A percentile compares a stretch with the other conserved stretches of the same genome.
Conservation (phyloP, 2,329 filamentous ascomycete species). For the Chaetothyriales sp. region DNA sequence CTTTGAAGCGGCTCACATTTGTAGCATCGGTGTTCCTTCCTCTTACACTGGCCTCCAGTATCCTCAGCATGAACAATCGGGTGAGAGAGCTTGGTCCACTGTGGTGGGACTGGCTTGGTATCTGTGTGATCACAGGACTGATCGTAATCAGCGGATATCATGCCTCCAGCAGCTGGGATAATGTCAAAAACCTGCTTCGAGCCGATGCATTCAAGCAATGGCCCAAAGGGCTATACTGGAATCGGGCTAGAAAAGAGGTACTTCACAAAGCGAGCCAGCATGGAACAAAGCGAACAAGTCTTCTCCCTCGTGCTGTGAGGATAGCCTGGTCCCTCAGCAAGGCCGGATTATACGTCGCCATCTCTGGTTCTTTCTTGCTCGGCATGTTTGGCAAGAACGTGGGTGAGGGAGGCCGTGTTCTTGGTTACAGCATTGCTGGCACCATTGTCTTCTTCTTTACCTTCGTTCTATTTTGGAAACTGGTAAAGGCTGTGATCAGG, state of each 20-base stretch:
- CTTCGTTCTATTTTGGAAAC: not conserved
- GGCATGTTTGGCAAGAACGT: not conserved
- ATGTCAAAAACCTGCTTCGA: not conserved
- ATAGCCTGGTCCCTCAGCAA: not conserved
- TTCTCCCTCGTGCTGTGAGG: not conserved
- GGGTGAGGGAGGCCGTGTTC: not conserved
- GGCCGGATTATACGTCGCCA: not conserved
- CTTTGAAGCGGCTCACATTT: not conserved
- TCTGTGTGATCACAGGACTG: not conserved
- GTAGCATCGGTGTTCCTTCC: constrained; percentile 1
- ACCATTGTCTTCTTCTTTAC: not conserved
- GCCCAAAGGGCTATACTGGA: not conserved
- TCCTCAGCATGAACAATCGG: constrained; percentile 1
- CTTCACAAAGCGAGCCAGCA: not conserved
- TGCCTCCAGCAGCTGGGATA: not conserved
- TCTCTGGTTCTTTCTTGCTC: not conserved
- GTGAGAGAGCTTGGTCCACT: not conserved
- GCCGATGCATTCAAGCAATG: not conserved
- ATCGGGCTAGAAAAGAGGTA: not conserved
- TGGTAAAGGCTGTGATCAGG: too few species aligned
- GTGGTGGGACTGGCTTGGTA: constrained; percentile 2
- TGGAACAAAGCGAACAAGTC: too few species aligned
- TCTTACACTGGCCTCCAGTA: not conserved
- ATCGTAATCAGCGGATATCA: not conserved
- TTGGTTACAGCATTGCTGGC: not conserved